Evolutionary conservation across 163 green algal species (phyloP), one percentile per base, ranked within the genome.

Genomic region (Chlamydomonas reinhardtii): DNA sequence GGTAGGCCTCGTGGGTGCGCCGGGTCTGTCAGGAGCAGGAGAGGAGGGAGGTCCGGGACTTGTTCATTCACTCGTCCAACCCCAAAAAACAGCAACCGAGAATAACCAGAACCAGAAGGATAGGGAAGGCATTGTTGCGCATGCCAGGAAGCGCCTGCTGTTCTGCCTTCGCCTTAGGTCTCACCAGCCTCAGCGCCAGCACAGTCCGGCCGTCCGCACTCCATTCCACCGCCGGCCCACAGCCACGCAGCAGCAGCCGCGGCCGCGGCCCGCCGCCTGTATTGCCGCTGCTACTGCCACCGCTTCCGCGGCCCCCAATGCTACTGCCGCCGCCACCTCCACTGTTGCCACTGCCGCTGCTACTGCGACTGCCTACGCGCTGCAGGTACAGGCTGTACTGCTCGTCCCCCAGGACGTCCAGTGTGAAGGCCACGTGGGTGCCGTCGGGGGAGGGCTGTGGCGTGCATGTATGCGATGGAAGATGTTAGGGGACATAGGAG

Each of bases 391-490:
- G 22, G 12, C 68, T 56, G 70, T 87, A 87, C 81, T n/a, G 22
- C 81, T 87, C 81, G 37, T 81, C 37, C 15, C 81, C 81, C 16
- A 35, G 16, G 27, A 48, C 61, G 71, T 87, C 81, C 56, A 87
- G 54, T 1, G 81, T 74, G 35, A 70, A 87, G 2, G 81, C 71
- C 81, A 87, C 81, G 19, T 52, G 80, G 37, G 71, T 39, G 2
- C 81, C 81, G 25, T 81, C 59, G 6, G 81, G 81, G 5, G 81
- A 87, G 37, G 71, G 71, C 81, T 87, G 81, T 14, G 35, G 43
- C 24, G 43, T 54, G 43, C 6, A 11, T 54, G 43, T 6, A 11
- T 11, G 43, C n/a, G n/a, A n/a, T n/a, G n/a, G n/a, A n/a, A n/a
- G n/a, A n/a, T n/a, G n/a, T n/a, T n/a, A n/a, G n/a, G n/a, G n/a